Evolutionary conservation across 2,329 filamentous ascomycete genomes (phyloP).

Genomic region (Fusarium sp.): DNA sequence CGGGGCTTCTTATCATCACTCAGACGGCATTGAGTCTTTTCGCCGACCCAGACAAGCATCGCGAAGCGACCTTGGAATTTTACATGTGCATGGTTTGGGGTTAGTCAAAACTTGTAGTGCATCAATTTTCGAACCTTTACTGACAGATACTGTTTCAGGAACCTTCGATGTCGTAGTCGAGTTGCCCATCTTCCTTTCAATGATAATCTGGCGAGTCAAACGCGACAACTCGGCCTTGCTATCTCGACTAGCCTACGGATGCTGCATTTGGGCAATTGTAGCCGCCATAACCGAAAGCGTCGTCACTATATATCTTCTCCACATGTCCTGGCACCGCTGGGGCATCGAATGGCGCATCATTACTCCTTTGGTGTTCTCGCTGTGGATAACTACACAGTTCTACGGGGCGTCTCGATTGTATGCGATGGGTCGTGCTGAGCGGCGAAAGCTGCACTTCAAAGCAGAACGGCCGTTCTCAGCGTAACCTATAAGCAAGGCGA

Average conservation of each 20-base stretch:
- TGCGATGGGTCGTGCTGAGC: slow-evolving; percentile 14
- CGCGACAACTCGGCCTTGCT: background rate
- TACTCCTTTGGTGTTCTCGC: slow-evolving; percentile 4
- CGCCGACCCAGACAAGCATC: slow-evolving; percentile 4
- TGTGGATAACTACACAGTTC: slow-evolving; percentile 22
- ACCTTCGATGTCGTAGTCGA: slow-evolving; percentile 22
- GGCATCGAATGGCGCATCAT: slow-evolving; percentile 4
- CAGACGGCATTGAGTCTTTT: slow-evolving; percentile 23
- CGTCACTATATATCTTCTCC: slow-evolving; percentile 20
- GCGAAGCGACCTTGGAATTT: slow-evolving; percentile 18
- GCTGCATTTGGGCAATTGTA: slow-evolving; percentile 7
- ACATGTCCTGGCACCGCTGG: slow-evolving; percentile 12
- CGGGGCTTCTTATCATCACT: background rate
- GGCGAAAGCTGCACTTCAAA: background rate
- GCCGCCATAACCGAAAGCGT: background rate
- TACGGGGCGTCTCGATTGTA: slow-evolving; percentile 18
- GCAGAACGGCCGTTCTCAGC: background rate
- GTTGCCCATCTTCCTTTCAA: slow-evolving; percentile 14
- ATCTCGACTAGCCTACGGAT: slow-evolving; percentile 10
- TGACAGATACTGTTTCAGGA: background rate
- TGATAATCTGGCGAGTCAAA: slow-evolving; percentile 23
- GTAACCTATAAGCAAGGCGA: accelerated
- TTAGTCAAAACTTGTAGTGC: background rate
- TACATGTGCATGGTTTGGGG: slow-evolving; percentile 36
- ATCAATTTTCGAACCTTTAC: background rate